Evolutionary conservation across 148 eudicot genomes (phyloP).

Genomic region (Limonium bicolor): DNA sequence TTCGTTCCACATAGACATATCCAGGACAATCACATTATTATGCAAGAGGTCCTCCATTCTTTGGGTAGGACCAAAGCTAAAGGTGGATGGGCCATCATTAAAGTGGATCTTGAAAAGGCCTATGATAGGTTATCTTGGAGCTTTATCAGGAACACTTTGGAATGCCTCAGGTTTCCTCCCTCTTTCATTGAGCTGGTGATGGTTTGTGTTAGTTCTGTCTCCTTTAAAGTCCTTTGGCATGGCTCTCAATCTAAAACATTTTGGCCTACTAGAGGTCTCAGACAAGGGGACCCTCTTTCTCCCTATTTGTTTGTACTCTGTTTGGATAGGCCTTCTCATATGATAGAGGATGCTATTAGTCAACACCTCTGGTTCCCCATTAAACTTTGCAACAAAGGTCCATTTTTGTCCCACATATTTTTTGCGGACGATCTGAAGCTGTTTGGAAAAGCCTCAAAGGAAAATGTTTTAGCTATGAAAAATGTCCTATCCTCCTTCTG

Average conservation of each 20-base stretch:
- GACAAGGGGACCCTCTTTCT: background rate
- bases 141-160: background rate
- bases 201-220: background rate
- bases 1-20: background rate
- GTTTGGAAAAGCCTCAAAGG: background rate
- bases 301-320: background rate
- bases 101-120: background rate
- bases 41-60: background rate
- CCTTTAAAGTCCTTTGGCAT: background rate
- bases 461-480: background rate
- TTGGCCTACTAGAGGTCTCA: background rate
- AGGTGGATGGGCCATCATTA: background rate
- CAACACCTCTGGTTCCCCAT: background rate
- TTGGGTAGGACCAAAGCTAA: background rate
- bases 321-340: background rate
- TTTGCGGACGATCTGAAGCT: background rate
- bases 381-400: background rate
- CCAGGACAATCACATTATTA: background rate
- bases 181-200: background rate
- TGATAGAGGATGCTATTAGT: background rate
- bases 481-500: background rate
- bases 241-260: background rate
- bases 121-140: too few relatives aligned
- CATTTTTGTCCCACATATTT: background rate
- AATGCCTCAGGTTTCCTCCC: too few relatives aligned